A percentile compares a stretch with the other conserved stretches of the same genome.
phyloP scores from a whole-genome alignment of 768 basidiomycete genomes.

The Rhizopogon roseolus region DNA sequence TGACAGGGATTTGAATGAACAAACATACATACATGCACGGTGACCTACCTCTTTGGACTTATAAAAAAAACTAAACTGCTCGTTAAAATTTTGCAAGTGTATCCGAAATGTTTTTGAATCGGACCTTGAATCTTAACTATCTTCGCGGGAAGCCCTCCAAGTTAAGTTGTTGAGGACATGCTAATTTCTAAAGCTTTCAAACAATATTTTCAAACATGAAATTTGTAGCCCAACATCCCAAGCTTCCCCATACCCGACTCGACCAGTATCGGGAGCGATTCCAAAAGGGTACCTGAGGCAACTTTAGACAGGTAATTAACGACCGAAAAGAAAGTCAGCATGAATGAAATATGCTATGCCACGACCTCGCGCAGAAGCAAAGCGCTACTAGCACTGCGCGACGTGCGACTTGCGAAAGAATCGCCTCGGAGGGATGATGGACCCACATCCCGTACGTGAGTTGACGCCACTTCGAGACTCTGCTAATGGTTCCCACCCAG shows the following conservation, averaged over 20 bases:
- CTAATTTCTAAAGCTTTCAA: neutral
- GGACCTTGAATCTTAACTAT: neutral
- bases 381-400: neutral
- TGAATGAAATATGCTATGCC: neutral
- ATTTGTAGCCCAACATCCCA: too few relatives aligned
- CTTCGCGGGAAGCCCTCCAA: neutral
- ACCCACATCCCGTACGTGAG: neutral
- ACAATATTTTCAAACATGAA: too few relatives aligned
- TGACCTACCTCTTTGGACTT: neutral
- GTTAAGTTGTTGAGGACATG: neutral
- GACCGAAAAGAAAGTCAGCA: neutral
- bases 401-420: neutral
- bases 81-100: too few relatives aligned
- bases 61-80: too few relatives aligned
- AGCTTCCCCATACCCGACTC: neutral
- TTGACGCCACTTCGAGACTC: neutral
- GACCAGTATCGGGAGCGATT: neutral
- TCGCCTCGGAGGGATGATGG: neutral
- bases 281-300: too few relatives aligned
- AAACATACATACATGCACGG: neutral
- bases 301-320: neutral
- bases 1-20: neutral
- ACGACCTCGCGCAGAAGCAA: neutral
- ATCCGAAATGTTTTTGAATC: neutral
- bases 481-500: neutral